A percentile compares a stretch with the other conserved stretches of the same genome.
Evolutionary conservation across 2,329 filamentous ascomycete genomes (phyloP).

Genomic region (Arthroderma sp.): DNA sequence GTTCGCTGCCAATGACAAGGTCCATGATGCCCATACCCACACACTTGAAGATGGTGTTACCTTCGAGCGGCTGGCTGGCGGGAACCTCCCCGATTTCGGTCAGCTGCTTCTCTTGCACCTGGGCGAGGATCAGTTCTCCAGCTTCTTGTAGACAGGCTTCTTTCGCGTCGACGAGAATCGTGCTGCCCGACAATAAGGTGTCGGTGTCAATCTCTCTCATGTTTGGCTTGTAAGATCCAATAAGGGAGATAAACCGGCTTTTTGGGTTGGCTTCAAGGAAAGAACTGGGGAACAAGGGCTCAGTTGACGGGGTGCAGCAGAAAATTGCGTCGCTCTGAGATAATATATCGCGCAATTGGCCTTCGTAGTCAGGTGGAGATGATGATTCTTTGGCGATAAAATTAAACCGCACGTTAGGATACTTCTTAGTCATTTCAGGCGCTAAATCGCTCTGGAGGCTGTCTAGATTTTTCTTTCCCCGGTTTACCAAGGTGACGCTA

Average conservation of each 20-base stretch:
- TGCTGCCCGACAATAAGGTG: slow-evolving; percentile 41
- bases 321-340: slow-evolving; percentile 32
- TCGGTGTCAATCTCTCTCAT: slow-evolving; percentile 39
- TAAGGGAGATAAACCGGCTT: slow-evolving; percentile 36
- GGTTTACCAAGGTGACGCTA: slow-evolving; percentile 66
- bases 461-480: slow-evolving; percentile 49
- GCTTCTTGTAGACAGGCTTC: slow-evolving; percentile 34
- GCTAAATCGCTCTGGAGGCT: slow-evolving; percentile 37
- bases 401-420: slow-evolving; percentile 20
- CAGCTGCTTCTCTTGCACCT: slow-evolving; percentile 24
- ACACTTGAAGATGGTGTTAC: slow-evolving; percentile 37
- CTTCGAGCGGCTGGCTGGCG: slow-evolving; percentile 11
- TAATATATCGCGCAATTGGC: slow-evolving; percentile 18
- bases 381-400: slow-evolving; percentile 4
- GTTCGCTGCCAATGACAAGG: slow-evolving; percentile 31
- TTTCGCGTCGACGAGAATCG: slow-evolving; percentile 51
- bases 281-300: slow-evolving; percentile 29
- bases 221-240: slow-evolving; percentile 42
- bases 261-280: slow-evolving; percentile 24
- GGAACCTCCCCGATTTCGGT: slow-evolving; percentile 26
- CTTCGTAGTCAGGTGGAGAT: slow-evolving; percentile 10
- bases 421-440: slow-evolving; percentile 20
- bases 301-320: slow-evolving; percentile 35
- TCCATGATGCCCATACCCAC: slow-evolving; percentile 41
- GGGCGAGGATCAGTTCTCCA: slow-evolving; percentile 33